Percentiles rank a stretch among this genome's conserved stretches.
phyloP scores from a whole-genome alignment of 2,329 filamentous ascomycete genomes.

The Claviceps arundinis region DNA sequence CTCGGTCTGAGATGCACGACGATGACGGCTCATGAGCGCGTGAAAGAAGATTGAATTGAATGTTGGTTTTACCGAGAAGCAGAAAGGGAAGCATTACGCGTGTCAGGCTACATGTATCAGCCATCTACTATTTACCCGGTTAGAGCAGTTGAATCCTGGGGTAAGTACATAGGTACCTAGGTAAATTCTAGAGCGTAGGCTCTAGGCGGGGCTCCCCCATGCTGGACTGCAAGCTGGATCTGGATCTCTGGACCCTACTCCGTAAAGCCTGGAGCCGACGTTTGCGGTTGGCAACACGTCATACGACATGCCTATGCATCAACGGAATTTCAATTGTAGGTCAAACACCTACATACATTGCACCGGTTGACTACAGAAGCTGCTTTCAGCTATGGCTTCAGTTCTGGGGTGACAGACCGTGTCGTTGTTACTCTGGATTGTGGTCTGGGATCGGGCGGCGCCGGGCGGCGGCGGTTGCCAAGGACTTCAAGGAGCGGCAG shows the following conservation, averaged over 20 bases:
- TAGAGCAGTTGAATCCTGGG: not conserved
- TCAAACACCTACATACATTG: no score
- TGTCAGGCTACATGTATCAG: no score
- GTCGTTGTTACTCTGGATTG: not conserved
- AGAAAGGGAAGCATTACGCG: no score
- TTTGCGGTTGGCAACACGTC: not conserved
- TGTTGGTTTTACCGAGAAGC: no score
- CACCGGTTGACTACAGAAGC: not conserved
- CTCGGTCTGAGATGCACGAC: not conserved
- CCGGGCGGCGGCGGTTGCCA: not conserved
- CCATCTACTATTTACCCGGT: no score
- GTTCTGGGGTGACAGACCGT: no score
- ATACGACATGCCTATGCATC: no score
- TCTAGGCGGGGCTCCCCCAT: not conserved
- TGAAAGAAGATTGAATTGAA: no score
- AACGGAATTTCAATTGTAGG: no score
- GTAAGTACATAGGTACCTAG: not conserved
- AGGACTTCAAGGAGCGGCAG: not conserved
- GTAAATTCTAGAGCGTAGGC: no score
- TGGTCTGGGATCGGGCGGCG: not conserved
- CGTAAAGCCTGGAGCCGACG: not conserved
- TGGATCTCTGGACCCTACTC: not conserved
- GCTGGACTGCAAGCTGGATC: not conserved
- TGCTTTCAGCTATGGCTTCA: not conserved
- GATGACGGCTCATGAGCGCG: no score